Base-by-base conservation (phyloP, 495 filamentous ascomycete genomes). In the Neurospora sp. region DNA sequence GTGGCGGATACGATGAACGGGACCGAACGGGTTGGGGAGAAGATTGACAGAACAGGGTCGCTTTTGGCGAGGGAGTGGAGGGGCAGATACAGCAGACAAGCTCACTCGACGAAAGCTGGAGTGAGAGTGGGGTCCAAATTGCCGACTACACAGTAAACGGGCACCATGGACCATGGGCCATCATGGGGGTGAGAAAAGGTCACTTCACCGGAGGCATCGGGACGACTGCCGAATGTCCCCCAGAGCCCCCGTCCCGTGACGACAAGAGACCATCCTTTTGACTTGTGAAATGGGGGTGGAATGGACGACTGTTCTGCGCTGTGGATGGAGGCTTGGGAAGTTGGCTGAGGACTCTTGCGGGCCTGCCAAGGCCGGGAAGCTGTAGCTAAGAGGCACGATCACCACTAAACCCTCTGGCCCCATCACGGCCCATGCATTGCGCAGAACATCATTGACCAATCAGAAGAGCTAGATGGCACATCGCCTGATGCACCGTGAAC, bases 361-460 rank as follows among this genome's bases (percentile, higher is more conserved):
- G 53, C 53, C 35, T 37, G 53, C 53, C 27, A 69, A 69, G 65
- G 17, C 71, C 71, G 70, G 70, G 73, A 70, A 68, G 39, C 69
- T 71, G 73, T 71, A 68, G 70, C 70, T 41, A 70, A 44, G 69
- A 22, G 68, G 72, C 41, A 70, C 41, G 27, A 68, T 42, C 20
- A 70, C 69, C 69, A 70, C 69, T 22, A 48, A 42, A 61, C 53
- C 61, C 9, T 40, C 17, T 48, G 41, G 22, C 53, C 22, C 53
- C 53, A 35, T 61, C 53, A 61, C 53, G 12, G 27, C 53, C 27
- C 35, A 70, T 73, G 74, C 68, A 70, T 65, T 75, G 74, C 74
- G 70, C 68, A 70, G 42, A 70, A 69, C 27, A 6, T 65, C 68
- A 75, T 75, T 75, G 74, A 27, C 74, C 74, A 73, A 45, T 75